phyloP scores from a whole-genome alignment of 2,329 filamentous ascomycete genomes.

The Pyrenophora graminea region DNA sequence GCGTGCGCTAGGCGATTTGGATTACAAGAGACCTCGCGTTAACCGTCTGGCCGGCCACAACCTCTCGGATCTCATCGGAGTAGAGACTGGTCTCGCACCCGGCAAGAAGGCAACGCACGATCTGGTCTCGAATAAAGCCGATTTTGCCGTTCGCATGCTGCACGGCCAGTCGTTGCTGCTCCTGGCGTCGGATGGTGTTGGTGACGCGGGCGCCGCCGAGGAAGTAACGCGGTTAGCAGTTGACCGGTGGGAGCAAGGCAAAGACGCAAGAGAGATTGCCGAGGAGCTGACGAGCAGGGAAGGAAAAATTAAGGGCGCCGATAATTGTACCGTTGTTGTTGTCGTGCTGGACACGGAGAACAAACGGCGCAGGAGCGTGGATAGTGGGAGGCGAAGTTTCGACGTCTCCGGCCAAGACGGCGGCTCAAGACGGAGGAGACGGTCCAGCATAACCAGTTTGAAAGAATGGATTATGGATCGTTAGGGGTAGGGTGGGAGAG shows the following conservation, averaged over 20 bases:
- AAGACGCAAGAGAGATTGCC: conserved; percentile 22
- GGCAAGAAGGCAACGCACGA: conserved; percentile 26
- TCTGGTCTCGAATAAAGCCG: conserved; percentile 31
- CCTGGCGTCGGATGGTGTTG: conserved; percentile 30
- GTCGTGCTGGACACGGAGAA: conserved; percentile 22
- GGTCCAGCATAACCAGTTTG: conserved; percentile 17
- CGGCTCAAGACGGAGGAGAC: conserved; percentile 5
- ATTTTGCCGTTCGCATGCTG: conserved; percentile 22
- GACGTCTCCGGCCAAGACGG: conserved; percentile 9
- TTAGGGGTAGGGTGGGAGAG: not conserved
- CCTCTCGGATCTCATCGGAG: conserved; percentile 26
- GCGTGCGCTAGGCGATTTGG: conserved; percentile 27
- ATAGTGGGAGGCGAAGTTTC: conserved; percentile 13
- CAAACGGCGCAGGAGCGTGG: conserved; percentile 15
- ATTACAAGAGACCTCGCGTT: conserved; percentile 30
- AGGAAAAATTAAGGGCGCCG: conserved; percentile 19
- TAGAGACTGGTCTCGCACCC: conserved; percentile 30
- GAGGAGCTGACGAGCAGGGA: conserved; percentile 21
- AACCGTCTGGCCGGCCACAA: conserved; percentile 32
- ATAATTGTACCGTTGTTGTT: conserved; percentile 31
- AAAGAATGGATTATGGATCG: conserved; percentile 20
- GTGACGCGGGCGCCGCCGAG: conserved; percentile 22
- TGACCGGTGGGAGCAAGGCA: conserved; percentile 18
- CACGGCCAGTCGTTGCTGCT: conserved; percentile 25
- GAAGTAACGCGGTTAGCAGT: conserved; percentile 23